Conservation (phyloP, 2,329 filamentous ascomycete species). For the Talaromyces sp. region DNA sequence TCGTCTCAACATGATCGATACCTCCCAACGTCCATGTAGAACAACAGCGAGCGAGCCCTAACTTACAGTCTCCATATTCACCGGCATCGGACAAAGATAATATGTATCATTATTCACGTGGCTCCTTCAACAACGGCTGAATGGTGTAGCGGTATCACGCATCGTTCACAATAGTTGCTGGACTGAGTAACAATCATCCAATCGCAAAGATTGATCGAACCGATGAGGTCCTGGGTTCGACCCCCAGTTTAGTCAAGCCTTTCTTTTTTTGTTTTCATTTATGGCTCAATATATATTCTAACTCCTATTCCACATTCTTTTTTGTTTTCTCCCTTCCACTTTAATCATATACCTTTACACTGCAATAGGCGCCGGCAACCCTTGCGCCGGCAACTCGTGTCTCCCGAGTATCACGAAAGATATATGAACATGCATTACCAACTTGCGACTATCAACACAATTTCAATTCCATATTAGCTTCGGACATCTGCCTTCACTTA, state of each 20-base stretch:
- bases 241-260: slow-evolving; percentile 13
- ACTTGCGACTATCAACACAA: no score
- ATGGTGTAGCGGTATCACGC: slow-evolving; percentile 13
- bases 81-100: no score
- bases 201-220: slow-evolving; percentile 13
- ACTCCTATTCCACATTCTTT: no score
- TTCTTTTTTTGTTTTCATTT: neutral
- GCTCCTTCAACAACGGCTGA: neutral
- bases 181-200: slow-evolving; percentile 11
- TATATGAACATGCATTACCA: no score
- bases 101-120: neutral
- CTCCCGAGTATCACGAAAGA: no score
- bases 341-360: no score
- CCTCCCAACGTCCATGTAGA: neutral
- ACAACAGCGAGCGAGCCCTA: neutral
- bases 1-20: neutral
- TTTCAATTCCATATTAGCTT: no score
- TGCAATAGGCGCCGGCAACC: no score
- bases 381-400: no score
- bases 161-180: slow-evolving; percentile 13
- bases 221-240: slow-evolving; percentile 13
- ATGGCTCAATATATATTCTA: neutral
- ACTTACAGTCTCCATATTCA: neutral
- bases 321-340: no score
- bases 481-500: no score